Base-by-base conservation (phyloP, 495 filamentous ascomycete genomes). In the Penicillium lividum region DNA sequence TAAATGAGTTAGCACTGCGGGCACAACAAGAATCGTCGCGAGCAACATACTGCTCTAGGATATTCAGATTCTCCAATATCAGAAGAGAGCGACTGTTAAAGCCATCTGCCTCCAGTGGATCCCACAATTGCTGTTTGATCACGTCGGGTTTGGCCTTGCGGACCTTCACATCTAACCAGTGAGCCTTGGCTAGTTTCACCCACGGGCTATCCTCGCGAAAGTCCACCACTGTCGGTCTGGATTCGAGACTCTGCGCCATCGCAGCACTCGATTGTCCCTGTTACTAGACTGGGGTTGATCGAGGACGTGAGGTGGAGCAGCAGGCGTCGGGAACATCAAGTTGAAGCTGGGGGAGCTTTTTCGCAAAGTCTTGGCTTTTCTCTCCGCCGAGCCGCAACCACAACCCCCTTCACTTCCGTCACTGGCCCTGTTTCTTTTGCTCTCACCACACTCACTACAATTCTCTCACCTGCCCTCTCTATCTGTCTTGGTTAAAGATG, bases 101-200 rank as follows among this genome's bases (percentile, higher is more conserved):
- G 44, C 78, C 78, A 50, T 91, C 86, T 60, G 85, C 84, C 71
- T 98, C 92, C 57, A 99, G 74, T 16, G 84, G 80, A 74, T 94
- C 92, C 91, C 94, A 99, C 43, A 99, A 87, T 62, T 93, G 89
- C 61, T 83, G 82, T 76, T 96, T 94, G 62, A 98, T 77, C 53
- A 93, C 84, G 58, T 95, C 89, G 38, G 87, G 85, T 78, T 90
- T 94, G 66, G 91, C 87, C 77, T 89, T 95, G 58, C 73, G 74
- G 59, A 85, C 75, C 68, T 88, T 89, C 9, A 73, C 72, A 71
- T 86, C 87, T 57, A 93, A 78, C 94, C 94, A 99, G 73, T 95
- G 81, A 65, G 88, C 84, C 62, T 86, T 83, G 53, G 94, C 95
- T 57, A 96, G 78, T 66, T 87, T 84, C 65, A 89, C 88, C 82